Conservation (phyloP, 2,329 filamentous ascomycete species). For the Xylaria sp. region DNA sequence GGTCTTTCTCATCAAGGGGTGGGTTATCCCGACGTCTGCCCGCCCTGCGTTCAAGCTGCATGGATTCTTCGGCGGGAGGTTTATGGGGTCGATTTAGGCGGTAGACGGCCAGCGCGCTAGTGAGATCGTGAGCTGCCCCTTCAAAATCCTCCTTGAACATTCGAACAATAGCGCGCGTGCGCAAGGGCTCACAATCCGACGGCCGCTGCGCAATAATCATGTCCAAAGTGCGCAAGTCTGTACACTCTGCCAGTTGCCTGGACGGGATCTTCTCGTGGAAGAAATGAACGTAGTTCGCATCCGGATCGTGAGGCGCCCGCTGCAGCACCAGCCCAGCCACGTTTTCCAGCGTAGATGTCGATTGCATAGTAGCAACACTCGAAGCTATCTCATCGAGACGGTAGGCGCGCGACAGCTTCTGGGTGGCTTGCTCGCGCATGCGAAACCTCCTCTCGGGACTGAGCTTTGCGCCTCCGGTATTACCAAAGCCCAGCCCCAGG, state of each 20-base stretch:
- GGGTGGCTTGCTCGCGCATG: conserved; percentile 83
- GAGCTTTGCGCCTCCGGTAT: conserved; percentile 71
- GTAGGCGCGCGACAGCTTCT: conserved; percentile 81
- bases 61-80: conserved; percentile 58
- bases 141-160: conserved; percentile 80
- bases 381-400: conserved; percentile 84
- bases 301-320: conserved; percentile 72
- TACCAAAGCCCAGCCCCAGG: conserved; percentile 67
- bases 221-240: conserved; percentile 72
- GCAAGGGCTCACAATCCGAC: conserved; percentile 72
- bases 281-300: conserved; percentile 90
- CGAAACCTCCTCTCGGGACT: conserved; percentile 81
- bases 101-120: conserved; percentile 68
- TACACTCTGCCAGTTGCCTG: conserved; percentile 76
- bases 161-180: conserved; percentile 79
- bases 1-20: conserved; percentile 57
- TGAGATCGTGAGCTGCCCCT: conserved; percentile 77
- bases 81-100: conserved; percentile 62
- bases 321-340: conserved; percentile 79
- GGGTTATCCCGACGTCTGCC: conserved; percentile 49
- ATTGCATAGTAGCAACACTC: conserved; percentile 86
- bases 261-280: conserved; percentile 91
- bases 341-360: conserved; percentile 79
- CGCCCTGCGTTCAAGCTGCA: conserved; percentile 60
- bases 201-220: conserved; percentile 74